Evolutionary conservation across 306 rosid genomes (phyloP), one percentile per base, ranked within the genome.

Genomic region (Cicer bijugum): DNA sequence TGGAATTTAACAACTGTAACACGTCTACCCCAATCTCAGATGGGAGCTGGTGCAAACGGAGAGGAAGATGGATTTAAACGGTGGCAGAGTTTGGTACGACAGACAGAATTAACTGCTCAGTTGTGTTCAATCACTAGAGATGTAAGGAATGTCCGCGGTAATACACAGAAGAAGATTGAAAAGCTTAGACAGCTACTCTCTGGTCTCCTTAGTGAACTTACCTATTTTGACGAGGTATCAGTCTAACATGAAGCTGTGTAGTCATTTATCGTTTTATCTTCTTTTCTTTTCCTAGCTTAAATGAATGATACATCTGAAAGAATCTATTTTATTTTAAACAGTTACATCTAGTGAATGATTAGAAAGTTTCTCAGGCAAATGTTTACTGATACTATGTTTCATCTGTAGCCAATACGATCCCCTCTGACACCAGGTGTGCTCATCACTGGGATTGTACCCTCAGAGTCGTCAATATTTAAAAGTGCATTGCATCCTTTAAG

Each of bases 401-500:
- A 58, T 80, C 76, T 76, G 48, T 78, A 91, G 99, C 96, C 99
- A 15, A 94, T 94, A 74, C 87, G 96, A 65, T 91, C 99, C 16
- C 99, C 97, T 70, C 81, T 94, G 84, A 85, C 91, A 67, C 97
- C 99, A 28, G 89, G 84, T 69, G 88, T 89, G 58, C 95, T 91
- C 72, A 89, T 94, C 35, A 84, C 89, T 63, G 99, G 99, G 52
- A 91, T 94, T 46, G 87, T 94, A 52, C 88, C 99, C 48, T 85
- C 93, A 4, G 99, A 94, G 78, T 94, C 97, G 69, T 89, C 99
- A 44, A 91, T 94, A 78, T 94, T 94, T 83, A 94, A 87, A 85
- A 91, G 99, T 90, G 96, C 96, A 74, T 59, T 91, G 77, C 96
- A 94, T 86, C 99, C 99, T 72, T 67, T 94, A 86, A 96, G 99